These are phyloP conservation scores for Conoideocrella luteorostrata DNA, from an alignment of 2,329 filamentous ascomycete genomes.

Conservation along the genomic window DNA sequence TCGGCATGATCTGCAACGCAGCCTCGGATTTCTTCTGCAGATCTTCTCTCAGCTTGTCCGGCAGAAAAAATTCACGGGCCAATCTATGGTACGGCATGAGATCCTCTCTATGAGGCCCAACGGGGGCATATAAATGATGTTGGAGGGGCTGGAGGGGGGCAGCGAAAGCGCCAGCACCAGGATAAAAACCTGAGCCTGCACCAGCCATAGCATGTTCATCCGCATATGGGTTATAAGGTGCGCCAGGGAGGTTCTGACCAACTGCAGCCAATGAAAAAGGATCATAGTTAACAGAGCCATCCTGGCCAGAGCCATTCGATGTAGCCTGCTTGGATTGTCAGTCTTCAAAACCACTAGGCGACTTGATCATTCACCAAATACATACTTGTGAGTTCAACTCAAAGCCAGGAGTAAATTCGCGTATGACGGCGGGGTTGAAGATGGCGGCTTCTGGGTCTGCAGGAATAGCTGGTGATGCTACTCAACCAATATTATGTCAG, in stretches of 20 bases:
- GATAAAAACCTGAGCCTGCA: slow-evolving; percentile 60
- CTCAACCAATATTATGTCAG: too few species aligned
- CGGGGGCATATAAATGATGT: slow-evolving; percentile 88
- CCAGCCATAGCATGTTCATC: slow-evolving; percentile 59
- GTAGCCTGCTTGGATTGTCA: slow-evolving; percentile 21
- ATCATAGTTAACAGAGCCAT: slow-evolving; percentile 44
- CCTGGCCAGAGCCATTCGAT: slow-evolving; percentile 43
- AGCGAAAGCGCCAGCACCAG: slow-evolving; percentile 45
- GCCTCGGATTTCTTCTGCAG: slow-evolving; percentile 84
- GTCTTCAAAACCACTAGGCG: slow-evolving; percentile 1
- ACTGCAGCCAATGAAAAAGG: slow-evolving; percentile 57
- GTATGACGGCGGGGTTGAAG: slow-evolving; percentile 51
- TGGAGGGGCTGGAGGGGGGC: slow-evolving; percentile 61
- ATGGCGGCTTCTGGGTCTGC: slow-evolving; percentile 36
- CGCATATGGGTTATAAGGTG: slow-evolving; percentile 69
- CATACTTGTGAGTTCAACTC: slow-evolving; percentile 44
- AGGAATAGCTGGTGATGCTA: slow-evolving; percentile 30
- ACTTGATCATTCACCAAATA: background rate
- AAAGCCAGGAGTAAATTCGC: slow-evolving; percentile 55
- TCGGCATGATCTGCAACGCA: slow-evolving; percentile 76
- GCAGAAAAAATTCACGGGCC: slow-evolving; percentile 86
- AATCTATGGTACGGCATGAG: slow-evolving; percentile 79
- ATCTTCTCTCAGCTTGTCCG: slow-evolving; percentile 80
- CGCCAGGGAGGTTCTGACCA: slow-evolving; percentile 41
- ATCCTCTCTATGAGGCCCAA: slow-evolving; percentile 75